These are phyloP conservation scores for Quercus bicolor DNA, from an alignment of 306 rosid genomes.

Conservation along the genomic window DNA sequence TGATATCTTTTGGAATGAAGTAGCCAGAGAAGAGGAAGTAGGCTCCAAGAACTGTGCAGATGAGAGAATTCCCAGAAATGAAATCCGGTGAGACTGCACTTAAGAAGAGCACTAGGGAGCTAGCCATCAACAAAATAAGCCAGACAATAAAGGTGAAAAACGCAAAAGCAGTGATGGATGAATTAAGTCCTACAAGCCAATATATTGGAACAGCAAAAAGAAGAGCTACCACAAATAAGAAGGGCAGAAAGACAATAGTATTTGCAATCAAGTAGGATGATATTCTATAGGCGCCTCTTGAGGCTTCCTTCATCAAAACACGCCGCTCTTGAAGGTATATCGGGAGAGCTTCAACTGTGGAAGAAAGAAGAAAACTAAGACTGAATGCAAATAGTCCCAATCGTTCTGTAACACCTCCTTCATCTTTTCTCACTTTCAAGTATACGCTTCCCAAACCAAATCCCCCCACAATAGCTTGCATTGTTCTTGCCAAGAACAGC, in stretches of 20 bases:
- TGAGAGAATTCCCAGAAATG: constrained; percentile 83
- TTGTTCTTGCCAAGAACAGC: constrained; percentile 71
- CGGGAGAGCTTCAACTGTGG: constrained; percentile 89
- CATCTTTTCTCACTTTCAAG: constrained; percentile 57
- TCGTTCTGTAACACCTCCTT: constrained; percentile 69
- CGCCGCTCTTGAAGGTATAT: constrained; percentile 81
- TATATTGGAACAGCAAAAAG: constrained; percentile 72
- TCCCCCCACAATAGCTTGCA: constrained; percentile 91
- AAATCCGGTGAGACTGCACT: constrained; percentile 87
- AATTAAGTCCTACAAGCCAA: constrained; percentile 90
- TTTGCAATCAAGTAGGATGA: constrained; percentile 87
- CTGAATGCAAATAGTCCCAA: constrained; percentile 85
- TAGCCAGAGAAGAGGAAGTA: constrained; percentile 91
- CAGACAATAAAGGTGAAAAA: constrained; percentile 80
- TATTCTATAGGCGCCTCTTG: constrained; percentile 73
- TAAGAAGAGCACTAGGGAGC: constrained; percentile 77
- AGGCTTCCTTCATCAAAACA: constrained; percentile 85
- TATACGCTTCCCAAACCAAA: constrained; percentile 79
- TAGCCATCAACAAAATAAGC: constrained; percentile 88
- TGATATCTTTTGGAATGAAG: constrained; percentile 83
- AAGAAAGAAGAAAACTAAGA: constrained; percentile 79
- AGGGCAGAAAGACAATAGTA: constrained; percentile 75
- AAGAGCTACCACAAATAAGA: constrained; percentile 64
- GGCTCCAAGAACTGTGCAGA: constrained; percentile 80
- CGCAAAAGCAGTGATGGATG: constrained; percentile 52